Evolutionary conservation across 208 protist genomes (phyloP).

Genomic region (Polymyxa betae): DNA sequence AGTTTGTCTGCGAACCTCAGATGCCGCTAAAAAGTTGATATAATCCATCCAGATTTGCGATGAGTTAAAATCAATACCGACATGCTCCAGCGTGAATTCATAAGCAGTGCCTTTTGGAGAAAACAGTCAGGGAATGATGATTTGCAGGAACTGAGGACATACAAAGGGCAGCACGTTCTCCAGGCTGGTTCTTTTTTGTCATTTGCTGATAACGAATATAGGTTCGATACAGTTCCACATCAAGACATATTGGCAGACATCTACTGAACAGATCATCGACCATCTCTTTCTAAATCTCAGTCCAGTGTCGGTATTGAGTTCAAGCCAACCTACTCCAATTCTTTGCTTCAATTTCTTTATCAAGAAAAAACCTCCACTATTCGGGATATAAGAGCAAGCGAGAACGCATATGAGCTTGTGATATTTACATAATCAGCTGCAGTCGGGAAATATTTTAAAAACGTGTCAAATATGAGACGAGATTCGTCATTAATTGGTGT

Average conservation of each 20-base stretch:
- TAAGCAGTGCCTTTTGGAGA: conserved; percentile 14
- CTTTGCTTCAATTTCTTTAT: conserved; percentile 43
- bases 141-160: background rate
- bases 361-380: conserved; percentile 43
- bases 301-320: background rate
- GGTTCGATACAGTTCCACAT: conserved; percentile 31
- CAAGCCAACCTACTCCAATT: background rate
- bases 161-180: conserved; percentile 26
- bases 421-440: conserved; percentile 32
- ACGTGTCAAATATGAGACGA: background rate
- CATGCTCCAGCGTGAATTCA: conserved; percentile 53
- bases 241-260: conserved; percentile 46
- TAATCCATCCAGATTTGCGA: conserved; percentile 48
- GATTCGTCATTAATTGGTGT: background rate
- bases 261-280: conserved; percentile 3
- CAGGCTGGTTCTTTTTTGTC: conserved; percentile 21
- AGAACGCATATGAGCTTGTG: background rate
- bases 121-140: background rate
- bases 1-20: conserved; percentile 41
- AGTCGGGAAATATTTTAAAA: conserved; percentile 39
- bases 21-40: conserved; percentile 10
- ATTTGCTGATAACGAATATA: conserved; percentile 50
- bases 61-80: conserved; percentile 30
- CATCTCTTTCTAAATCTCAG: background rate
- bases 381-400: background rate